Evolutionary conservation across 805 yeast species (phyloP), one percentile per base, ranked within the genome.

Genomic region (Sugiyamaella chiloensis): DNA sequence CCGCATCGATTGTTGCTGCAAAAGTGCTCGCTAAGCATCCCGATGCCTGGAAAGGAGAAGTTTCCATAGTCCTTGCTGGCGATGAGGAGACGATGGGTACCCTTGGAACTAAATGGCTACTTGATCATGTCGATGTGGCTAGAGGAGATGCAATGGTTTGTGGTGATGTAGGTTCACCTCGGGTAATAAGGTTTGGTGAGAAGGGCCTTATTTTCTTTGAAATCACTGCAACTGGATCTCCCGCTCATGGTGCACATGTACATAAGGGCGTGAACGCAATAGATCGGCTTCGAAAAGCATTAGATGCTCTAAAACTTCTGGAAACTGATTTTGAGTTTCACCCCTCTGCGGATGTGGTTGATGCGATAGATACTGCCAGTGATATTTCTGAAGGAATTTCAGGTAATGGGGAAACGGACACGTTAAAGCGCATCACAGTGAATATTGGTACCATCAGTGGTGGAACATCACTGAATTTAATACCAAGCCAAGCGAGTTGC

Each of bases 1-100:
- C 89, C 9, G 95, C 96, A 1, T 83, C 96, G 0, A 75, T 91
- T 2, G 89, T 81, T 65, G 87, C 96, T 0, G 95, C 85, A 12
- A 34, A 16, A 8, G 37, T 16, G 20, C 20, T 34, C 4, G 16
- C 37, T 16, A 12, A 14, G 37, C 19, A 16, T 7, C 37, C 21
- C 16, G 20, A 12, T 19, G 37, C 20, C 4, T 34, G 37, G 37
- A 19, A 34, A 12, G 37, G 37, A 16, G 37, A 34, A 5, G 19
- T 34, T 4, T 34, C 37, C 14, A 14, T 34, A n/a, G 37, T 34
- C 4, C 37, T 34, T n/a, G 37, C 37, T 12, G 37, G 37, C 14
- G 37, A 34, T 16, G 37, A 34, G 19, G 37, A 34, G 37, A 34
- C 37, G 4, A 34, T 34, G 37, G 37, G 37, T 4, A 19, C 20